Evolutionary conservation across 331 rosid species (phyloP), one percentile per base, ranked within the genome.

Genomic region (Phaseolus coccineus): DNA sequence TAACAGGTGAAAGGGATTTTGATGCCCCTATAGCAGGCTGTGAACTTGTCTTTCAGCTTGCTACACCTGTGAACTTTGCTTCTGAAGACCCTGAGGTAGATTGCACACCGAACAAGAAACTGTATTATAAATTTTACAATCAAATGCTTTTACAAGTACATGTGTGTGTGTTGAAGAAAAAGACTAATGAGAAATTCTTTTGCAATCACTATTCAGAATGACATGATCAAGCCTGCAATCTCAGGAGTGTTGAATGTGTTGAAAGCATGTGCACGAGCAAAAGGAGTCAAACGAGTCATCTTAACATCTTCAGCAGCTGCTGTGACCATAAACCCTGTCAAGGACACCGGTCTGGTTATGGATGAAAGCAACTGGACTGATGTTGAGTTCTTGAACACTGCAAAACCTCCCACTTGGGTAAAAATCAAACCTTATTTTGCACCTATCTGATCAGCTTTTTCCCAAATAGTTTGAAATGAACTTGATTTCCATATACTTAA

Each of bases 241-340:
- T 84, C 85, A 63, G 98, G 98, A 1, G 97, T 87, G 4, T 63
- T 73, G 72, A 91, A 91, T 75, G 97, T 91, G 68, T 63, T 93
- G 85, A 91, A 88, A 70, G 86, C 97, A 30, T 88, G 94, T 68
- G 91, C 73, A 14, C 83, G 77, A 80, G 89, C 89, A 40, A 90
- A 89, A 81, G 82, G 88, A 48, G 92, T 93, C 16, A 91, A 88
- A 65, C 84, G 94, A 52, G 97, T 91, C 24, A 84, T 93, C 69
- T 64, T 91, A 84, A 93, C 98, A 79, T 93, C 98, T 68, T 93
- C 98, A 48, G 90, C 93, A n/a, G 94, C 97, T 69, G 87, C 96
- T 46, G 93, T 89, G 2, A 82, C 92, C 1, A 81, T 90, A 83
- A 93, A 82, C 58, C 71, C 82, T 9, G 82, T 83, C 76, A 73